A percentile compares a stretch with the other conserved stretches of the same genome.
These are phyloP conservation scores for Fusarium albosuccineum DNA, from an alignment of 2,329 filamentous ascomycete species.

Conservation along the genomic window DNA sequence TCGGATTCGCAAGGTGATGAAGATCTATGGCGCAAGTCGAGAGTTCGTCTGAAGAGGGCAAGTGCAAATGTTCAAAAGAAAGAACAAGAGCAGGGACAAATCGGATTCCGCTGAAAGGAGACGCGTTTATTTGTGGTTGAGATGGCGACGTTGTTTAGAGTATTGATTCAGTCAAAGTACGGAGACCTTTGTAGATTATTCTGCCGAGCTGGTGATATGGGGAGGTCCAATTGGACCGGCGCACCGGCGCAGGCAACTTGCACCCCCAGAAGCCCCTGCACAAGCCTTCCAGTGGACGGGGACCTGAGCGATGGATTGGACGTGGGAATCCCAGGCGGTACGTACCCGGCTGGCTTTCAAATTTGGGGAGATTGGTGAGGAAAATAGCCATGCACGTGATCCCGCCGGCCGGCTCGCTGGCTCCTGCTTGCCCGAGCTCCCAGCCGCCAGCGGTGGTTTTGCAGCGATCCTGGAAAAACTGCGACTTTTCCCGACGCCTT, in stretches of 20 bases:
- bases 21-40: constrained; percentile 14
- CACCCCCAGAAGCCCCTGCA: constrained; percentile 27
- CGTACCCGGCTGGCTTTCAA: constrained; percentile 6
- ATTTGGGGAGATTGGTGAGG: constrained; percentile 1
- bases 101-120: background rate
- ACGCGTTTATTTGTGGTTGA: constrained; percentile 14
- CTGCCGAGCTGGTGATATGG: constrained; percentile 31
- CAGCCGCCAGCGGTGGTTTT: constrained; percentile 44
- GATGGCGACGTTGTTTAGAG: constrained; percentile 24
- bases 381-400: constrained; percentile 43
- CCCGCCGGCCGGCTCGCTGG: constrained; percentile 40
- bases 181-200: constrained; percentile 23
- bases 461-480: constrained; percentile 55
- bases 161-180: constrained; percentile 16
- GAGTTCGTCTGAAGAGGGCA: background rate
- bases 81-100: background rate
- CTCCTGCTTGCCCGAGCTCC: constrained; percentile 52
- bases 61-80: background rate
- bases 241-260: constrained; percentile 27
- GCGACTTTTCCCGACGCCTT: constrained; percentile 62
- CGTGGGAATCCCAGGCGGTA: constrained; percentile 7
- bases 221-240: constrained; percentile 35
- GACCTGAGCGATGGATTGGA: constrained; percentile 3
- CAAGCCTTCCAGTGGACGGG: constrained; percentile 15
- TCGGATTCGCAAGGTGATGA: constrained; percentile 14